These are phyloP conservation scores for Nidula microcarpa DNA, from an alignment of 768 basidiomycete genomes.

Conservation along the genomic window DNA sequence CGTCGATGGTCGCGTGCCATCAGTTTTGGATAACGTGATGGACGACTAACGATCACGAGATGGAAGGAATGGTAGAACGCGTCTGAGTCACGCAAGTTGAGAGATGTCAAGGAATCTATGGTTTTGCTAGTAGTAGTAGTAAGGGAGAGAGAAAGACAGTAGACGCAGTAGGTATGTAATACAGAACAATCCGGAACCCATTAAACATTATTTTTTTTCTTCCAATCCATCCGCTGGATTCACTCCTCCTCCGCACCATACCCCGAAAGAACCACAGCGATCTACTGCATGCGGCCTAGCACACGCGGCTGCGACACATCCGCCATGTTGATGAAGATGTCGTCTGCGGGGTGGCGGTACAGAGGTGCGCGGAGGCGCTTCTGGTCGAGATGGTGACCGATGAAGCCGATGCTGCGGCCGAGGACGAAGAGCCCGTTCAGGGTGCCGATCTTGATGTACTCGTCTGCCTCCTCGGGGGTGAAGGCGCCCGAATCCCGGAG, in stretches of 20 bases:
- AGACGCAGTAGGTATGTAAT: too few relatives aligned
- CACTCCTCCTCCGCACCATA: background rate
- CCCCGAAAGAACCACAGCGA: background rate
- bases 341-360: constrained; percentile 93
- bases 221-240: background rate
- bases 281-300: constrained; percentile 47
- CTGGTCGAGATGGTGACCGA: constrained; percentile 95
- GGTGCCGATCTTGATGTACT: constrained; percentile 96
- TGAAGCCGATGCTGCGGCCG: constrained; percentile 96
- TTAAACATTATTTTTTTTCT: background rate
- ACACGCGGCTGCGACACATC: constrained; percentile 82
- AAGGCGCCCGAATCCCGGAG: constrained; percentile 92
- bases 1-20: too few relatives aligned
- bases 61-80: too few relatives aligned
- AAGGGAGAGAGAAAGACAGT: too few relatives aligned
- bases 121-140: too few relatives aligned
- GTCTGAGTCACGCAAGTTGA: too few relatives aligned
- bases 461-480: constrained; percentile 92
- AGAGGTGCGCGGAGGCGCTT: constrained; percentile 90
- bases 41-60: too few relatives aligned
- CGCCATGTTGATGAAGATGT: constrained; percentile 94
- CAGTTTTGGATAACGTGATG: too few relatives aligned
- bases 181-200: background rate
- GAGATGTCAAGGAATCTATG: too few relatives aligned
- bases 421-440: constrained; percentile 97